Evolutionary conservation across 2,329 filamentous ascomycete genomes (phyloP), one percentile per base, ranked within the genome.

Genomic region (Alternaria sp.): DNA sequence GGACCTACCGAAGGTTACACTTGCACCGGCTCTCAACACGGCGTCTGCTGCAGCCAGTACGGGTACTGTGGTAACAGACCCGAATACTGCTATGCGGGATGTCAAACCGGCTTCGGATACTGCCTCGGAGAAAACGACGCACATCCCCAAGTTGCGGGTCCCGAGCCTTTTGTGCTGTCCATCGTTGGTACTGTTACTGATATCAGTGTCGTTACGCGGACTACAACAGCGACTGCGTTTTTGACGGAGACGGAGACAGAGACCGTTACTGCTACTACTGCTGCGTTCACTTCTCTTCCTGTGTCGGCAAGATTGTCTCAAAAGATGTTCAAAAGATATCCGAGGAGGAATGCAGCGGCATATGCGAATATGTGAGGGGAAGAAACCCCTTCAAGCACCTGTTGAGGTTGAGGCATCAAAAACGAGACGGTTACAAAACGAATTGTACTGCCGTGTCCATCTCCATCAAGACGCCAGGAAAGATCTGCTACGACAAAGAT

Each of bases 1-100:
- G 57, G 50, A 27, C 25, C n/a, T 5, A 7, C 3, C 4, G 30
- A 18, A 8, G 51, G 55, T 20, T 36, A 34, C 22, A 59, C 59
- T n/a, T 62, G 55, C 38, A n/a, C 30, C n/a, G 44, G 55, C 34
- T 54, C 34, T 11, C 6, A 11, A 6, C 10, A 30, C 10, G 55
- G 54, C 14, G 1, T 25, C 11, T 62, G 66, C 51, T 64, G 61
- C 36, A 61, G 58, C 0, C 3, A 27, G 6, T 63, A 38, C 16
- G 57, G 57, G 4, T 60, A 25, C 30, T 65, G 63, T 22, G 63
- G 63, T 3, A 41, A n/a, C 30, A 22, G 40, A 8, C 16, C 40
- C 20, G 69, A 63, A 28, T 59, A 73, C 59, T 75, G 74, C 48
- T 60, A 61, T 6, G 57, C 57, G 0, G 65, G 66, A 1, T 78